A percentile compares a stretch with the other conserved stretches of the same genome.
These are phyloP conservation scores for Aspergillus unguis DNA, from an alignment of 2,329 filamentous ascomycete species.

Conservation along the genomic window DNA sequence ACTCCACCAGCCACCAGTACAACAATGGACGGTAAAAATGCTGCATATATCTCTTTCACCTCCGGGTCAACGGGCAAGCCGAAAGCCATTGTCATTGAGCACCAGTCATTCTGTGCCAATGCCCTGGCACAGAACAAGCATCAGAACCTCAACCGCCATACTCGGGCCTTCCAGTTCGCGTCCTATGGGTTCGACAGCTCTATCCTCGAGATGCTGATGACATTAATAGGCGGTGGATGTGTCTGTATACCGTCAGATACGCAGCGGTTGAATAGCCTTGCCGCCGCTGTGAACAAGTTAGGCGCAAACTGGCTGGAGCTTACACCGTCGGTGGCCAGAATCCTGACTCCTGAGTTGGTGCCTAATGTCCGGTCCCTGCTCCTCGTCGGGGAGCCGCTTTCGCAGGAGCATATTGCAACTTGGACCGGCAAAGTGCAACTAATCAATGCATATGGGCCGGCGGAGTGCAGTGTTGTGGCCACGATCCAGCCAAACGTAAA, in stretches of 20 bases:
- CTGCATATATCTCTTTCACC: constrained; percentile 9
- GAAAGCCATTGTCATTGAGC: constrained; percentile 5
- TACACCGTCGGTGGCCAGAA: constrained; percentile 4
- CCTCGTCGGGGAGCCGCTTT: too few species aligned
- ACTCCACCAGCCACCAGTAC: background rate
- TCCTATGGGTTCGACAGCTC: constrained; percentile 47
- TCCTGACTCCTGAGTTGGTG: too few species aligned
- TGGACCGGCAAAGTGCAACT: too few species aligned
- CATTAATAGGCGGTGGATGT: constrained; percentile 40
- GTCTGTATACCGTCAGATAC: constrained; percentile 45
- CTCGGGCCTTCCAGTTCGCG: constrained; percentile 39
- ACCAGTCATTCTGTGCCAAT: constrained; percentile 7
- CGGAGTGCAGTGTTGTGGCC: background rate
- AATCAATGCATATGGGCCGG: background rate
- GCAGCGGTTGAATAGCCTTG: constrained; percentile 42
- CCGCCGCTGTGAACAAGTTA: constrained; percentile 1
- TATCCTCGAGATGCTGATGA: constrained; percentile 35
- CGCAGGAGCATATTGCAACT: too few species aligned
- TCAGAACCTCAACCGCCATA: constrained; percentile 1
- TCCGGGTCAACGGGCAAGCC: constrained; percentile 9
- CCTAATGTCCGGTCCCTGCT: too few species aligned
- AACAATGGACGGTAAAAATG: background rate
- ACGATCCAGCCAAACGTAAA: background rate
- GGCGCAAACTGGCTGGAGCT: constrained; percentile 1
- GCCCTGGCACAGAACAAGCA: constrained; percentile 4